Conservation (phyloP, 2,329 filamentous ascomycete species). For the Penicillium fuscoglaucum region DNA sequence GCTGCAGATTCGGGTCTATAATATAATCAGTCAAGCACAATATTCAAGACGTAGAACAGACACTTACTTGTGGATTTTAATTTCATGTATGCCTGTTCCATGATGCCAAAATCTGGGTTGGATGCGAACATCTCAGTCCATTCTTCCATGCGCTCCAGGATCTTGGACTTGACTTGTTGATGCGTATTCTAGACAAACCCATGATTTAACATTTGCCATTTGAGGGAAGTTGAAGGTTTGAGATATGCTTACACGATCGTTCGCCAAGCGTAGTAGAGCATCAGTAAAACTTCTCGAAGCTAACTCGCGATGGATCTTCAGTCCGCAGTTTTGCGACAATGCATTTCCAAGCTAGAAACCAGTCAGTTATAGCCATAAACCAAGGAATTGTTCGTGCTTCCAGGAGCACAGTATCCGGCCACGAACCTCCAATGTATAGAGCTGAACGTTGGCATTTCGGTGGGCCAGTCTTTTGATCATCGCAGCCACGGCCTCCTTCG, state of each 20-base stretch:
- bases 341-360: conserved; percentile 75
- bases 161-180: conserved; percentile 94
- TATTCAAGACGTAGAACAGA: no score
- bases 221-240: neutral
- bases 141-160: conserved; percentile 91
- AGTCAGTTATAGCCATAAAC: conserved; percentile 8
- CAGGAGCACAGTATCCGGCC: neutral
- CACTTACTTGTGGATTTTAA: conserved; percentile 68
- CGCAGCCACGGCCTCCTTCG: conserved; percentile 83
- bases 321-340: conserved; percentile 86
- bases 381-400: neutral
- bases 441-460: conserved; percentile 91
- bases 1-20: conserved; percentile 83
- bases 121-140: conserved; percentile 94
- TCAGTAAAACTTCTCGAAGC: conserved; percentile 93
- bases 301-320: conserved; percentile 82
- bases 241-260: conserved; percentile 63
- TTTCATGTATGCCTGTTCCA: conserved; percentile 91
- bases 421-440: conserved; percentile 83
- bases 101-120: conserved; percentile 91
- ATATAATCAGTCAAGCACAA: conserved; percentile 13
- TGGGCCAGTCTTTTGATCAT: conserved; percentile 91
- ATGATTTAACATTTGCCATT: neutral
- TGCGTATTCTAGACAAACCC: conserved; percentile 69
- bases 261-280: conserved; percentile 83